These are phyloP conservation scores for Ogataea hybrid DNA, from an alignment of 1,139 yeast species.

Conservation along the genomic window DNA sequence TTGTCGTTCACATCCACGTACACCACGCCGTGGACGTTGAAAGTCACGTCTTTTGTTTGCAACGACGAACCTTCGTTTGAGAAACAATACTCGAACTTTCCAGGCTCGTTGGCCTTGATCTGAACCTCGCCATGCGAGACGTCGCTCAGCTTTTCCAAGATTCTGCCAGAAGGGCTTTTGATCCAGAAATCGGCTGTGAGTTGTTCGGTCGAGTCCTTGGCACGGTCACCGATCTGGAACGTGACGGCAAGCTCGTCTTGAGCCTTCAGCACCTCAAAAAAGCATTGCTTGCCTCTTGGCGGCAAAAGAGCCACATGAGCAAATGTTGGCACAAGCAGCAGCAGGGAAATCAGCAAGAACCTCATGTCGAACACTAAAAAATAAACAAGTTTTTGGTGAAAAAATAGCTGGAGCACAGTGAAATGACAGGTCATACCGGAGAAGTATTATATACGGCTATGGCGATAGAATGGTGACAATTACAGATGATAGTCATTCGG, in stretches of 20 bases:
- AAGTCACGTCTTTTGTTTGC: constrained; percentile 86
- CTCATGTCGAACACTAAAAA: constrained; percentile 10
- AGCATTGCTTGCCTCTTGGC: constrained; percentile 87
- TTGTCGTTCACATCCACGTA: constrained; percentile 86
- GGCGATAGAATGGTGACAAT: too few species aligned
- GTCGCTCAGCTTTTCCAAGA: constrained; percentile 47
- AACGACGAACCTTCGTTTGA: constrained; percentile 75
- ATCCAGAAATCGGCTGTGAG: constrained; percentile 73
- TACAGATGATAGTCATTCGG: too few species aligned
- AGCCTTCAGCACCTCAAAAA: constrained; percentile 74
- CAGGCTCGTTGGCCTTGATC: constrained; percentile 60
- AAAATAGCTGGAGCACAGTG: not conserved
- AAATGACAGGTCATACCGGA: not conserved
- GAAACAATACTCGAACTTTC: constrained; percentile 88
- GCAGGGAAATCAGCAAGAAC: constrained; percentile 8
- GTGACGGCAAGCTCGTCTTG: constrained; percentile 87
- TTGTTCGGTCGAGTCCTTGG: constrained; percentile 75
- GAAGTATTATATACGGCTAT: too few species aligned
- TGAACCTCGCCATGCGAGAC: constrained; percentile 82
- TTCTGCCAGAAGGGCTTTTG: constrained; percentile 58
- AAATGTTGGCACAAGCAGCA: constrained; percentile 15
- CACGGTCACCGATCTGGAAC: constrained; percentile 93
- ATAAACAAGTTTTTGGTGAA: constrained; percentile 9
- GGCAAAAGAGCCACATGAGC: constrained; percentile 85
- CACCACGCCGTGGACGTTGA: constrained; percentile 91